Evolutionary conservation across 1,284 basidiomycete species (phyloP), one percentile per base, ranked within the genome.

Genomic region (Tremellales sp.): DNA sequence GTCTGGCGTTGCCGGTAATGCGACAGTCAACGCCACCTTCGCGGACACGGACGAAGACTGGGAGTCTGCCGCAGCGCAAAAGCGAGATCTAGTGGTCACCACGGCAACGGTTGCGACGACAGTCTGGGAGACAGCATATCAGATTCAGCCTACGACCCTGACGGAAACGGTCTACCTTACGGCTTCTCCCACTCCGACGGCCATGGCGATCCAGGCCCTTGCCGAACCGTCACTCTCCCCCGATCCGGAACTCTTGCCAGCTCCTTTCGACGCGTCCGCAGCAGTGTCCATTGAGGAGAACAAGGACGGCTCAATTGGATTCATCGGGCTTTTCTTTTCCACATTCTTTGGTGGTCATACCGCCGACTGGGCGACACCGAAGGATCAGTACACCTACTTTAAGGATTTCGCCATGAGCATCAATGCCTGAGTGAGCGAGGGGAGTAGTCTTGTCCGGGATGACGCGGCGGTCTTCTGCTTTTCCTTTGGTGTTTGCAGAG

Each of bases 321-420:
- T 36, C 22, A 21, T 10, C 9, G 34, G 34, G 9, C 8, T 36
- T 14, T 47, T 56, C 43, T 53, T 52, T 37, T 47, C 50, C 58
- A 86, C 86, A 4, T 87, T 87, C 72, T 87, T 87, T 60, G 85
- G 85, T 19, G 86, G 85, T 0, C 84, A 86, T 52, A 80, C 80
- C 5, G 57, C 70, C 5, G 60, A 76, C 42, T 87, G 80, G 53
- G 83, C 82, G 12, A 81, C 83, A 6, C 84, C 85, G 5, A 78
- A 69, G 54, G 81, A 86, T 63, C 85, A 86, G 65, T 81, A 81
- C 57, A 75, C 78, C 1, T 86, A 82, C 81, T 87, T 86, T 72
- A 84, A 79, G 60, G 81, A 81, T 60, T 87, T 86, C 50, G 56
- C 65, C 28, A 71, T 77, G 56, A 58, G 52, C 32, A 62, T 75